Evolutionary conservation across 2,329 filamentous ascomycete genomes (phyloP), one percentile per base, ranked within the genome.

Genomic region (Emergomyces africanus): DNA sequence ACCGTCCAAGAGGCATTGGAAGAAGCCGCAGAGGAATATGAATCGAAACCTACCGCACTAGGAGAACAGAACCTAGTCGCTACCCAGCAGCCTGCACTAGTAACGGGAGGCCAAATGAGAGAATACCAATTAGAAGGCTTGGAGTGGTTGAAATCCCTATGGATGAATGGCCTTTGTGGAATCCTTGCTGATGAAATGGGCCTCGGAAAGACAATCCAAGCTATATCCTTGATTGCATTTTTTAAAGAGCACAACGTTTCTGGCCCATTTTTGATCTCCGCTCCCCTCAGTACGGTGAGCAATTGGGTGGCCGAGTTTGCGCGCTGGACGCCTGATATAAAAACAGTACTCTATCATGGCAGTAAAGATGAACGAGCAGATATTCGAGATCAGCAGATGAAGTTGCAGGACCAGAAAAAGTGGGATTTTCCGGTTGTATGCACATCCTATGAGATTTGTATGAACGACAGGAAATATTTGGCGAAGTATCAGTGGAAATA

Each of bases 281-380:
- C 91, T 0, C 94, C 94, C 0, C 74, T 97, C 3, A 96, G 90
- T 68, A 97, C 94, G 0, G 81, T 96, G 0, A 90, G 87, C 44
- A 99, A 97, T 69, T 99, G 94, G 94, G 86, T 96, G 48, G 88
- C 94, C 48, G 94, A 99, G 68, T 96, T 97, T 65, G 80, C 85
- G 39, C 87, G 87, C 66, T 99, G 91, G 90, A 89, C 90, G 0
- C 94, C 94, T 0, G 82, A 81, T 1, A 92, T 97, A 44, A 90
- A 92, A 0, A 90, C 94, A 0, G 78, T 95, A 55, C 82, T 97
- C 64, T 97, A 97, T 66, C 94, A 99, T 66, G 94, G 94, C 9
- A 86, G 82, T 10, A 90, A 90, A 30, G 78, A 83, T 23, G 83
- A 94, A 62, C 82, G 94, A n/a, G 85, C 84, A 56, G 78, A 83